Evolutionary conservation across 2,329 filamentous ascomycete genomes (phyloP).

Genomic region (Cryphonectria radicalis): DNA sequence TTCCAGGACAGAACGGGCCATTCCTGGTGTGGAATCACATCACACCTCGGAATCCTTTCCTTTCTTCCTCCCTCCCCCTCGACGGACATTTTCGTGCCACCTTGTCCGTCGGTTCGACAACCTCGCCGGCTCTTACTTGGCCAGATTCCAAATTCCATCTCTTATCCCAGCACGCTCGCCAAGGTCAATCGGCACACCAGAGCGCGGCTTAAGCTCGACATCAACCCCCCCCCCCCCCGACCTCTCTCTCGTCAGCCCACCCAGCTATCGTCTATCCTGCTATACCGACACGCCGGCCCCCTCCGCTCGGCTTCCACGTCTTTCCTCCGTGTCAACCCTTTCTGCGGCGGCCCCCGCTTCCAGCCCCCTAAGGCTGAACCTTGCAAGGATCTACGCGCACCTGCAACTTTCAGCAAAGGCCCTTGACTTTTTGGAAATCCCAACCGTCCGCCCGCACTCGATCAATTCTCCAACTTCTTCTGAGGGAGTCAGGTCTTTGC

Average conservation of each 20-base stretch:
- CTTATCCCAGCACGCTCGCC: background rate
- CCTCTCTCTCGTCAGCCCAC: background rate
- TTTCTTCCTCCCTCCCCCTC: background rate
- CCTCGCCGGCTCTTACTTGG: background rate
- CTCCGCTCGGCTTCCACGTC: conserved; percentile 17
- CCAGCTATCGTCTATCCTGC: conserved; percentile 3
- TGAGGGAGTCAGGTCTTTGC: background rate
- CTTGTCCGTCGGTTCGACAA: background rate
- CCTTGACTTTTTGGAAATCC: conserved; percentile 10
- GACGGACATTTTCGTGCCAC: background rate
- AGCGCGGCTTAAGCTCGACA: background rate
- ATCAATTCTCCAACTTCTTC: conserved; percentile 10
- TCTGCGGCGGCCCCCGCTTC: conserved; percentile 21
- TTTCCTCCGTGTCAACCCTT: conserved; percentile 16
- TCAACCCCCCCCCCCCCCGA: too few species aligned
- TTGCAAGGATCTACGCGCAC: conserved; percentile 28
- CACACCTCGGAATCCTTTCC: background rate
- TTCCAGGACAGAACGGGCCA: background rate
- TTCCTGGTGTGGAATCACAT: background rate
- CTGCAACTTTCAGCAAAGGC: conserved; percentile 21
- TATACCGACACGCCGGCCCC: conserved; percentile 14
- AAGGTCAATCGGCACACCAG: background rate
- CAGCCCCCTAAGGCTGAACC: conserved; percentile 24
- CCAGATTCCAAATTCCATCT: background rate
- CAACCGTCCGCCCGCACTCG: background rate